Evolutionary conservation across 352 stramenopile genomes (phyloP).

Genomic region (Pilasporangium apinafurcum): DNA sequence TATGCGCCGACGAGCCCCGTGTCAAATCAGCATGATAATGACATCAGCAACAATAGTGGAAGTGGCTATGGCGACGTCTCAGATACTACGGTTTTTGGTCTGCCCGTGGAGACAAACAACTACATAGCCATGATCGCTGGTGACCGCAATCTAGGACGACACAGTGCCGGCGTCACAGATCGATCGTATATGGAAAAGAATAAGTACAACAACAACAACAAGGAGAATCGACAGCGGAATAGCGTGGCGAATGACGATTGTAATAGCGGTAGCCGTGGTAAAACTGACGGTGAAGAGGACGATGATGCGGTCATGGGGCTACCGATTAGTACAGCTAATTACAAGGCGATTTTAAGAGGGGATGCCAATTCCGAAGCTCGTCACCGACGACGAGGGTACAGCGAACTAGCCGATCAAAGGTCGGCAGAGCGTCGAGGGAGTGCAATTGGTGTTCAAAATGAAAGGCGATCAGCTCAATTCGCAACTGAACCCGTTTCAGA

Average conservation of each 20-base stretch:
- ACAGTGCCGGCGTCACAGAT: neutral
- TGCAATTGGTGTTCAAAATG: slow-evolving; percentile 18
- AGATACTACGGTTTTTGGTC: slow-evolving; percentile 8
- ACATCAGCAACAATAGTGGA: slow-evolving; percentile 1
- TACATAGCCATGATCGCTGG: slow-evolving; percentile 10
- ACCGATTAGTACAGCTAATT: slow-evolving; percentile 42
- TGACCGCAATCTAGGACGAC: neutral
- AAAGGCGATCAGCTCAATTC: slow-evolving; percentile 9
- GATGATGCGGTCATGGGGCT: slow-evolving; percentile 38
- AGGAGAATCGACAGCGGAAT: slow-evolving; percentile 6
- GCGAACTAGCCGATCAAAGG: slow-evolving; percentile 34
- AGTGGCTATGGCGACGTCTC: neutral
- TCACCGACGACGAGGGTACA: slow-evolving; percentile 43
- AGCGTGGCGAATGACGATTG: neutral
- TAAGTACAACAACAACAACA: neutral
- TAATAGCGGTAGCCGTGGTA: neutral
- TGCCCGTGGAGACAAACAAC: slow-evolving; percentile 28
- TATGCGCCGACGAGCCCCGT: slow-evolving; percentile 3
- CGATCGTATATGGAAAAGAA: too few species aligned
- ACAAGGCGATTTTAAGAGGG: slow-evolving; percentile 33
- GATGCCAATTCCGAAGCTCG: slow-evolving; percentile 10
- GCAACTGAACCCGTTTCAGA: slow-evolving; percentile 5
- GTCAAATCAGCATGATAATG: slow-evolving; percentile 3
- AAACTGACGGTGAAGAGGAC: slow-evolving; percentile 12
- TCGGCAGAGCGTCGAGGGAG: slow-evolving; percentile 17